Evolutionary conservation across 2,329 filamentous ascomycete genomes (phyloP), one percentile per base, ranked within the genome.

Genomic region (Coniochaeta sp.): DNA sequence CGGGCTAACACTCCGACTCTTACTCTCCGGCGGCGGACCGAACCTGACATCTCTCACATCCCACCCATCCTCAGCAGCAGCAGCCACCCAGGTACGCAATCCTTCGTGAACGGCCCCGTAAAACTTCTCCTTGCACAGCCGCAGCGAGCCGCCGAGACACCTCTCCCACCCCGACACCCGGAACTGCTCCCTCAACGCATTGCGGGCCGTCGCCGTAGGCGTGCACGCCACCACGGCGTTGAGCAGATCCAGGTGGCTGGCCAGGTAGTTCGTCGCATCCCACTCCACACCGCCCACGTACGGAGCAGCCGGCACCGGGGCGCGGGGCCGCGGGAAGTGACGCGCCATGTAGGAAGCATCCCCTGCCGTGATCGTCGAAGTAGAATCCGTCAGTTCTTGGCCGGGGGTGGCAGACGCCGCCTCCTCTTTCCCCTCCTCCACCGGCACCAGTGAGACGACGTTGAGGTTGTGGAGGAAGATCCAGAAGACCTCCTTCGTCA

Each of bases 401-500:
- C 55, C 61, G 50, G 43, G 66, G 26, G 17, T 50, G 40, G 14
- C 6, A 11, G 58, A 43, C 22, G 58, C 17, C 24, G 58, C 17
- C n/a, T 28, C 6, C 5, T 56, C 36, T 12, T 22, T 9, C 9
- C 57, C 38, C 16, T 52, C 55, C 24, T 40, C 50, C 14, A 22
- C 75, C 69, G 1, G 87, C 84, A 52, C 47, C 36, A 90, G 74
- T 24, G 91, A 82, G 40, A 98, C 83, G 54, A 97, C 88, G 68
- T 98, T 98, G 61, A 96, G 80, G 67, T 96, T 90, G 74, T 98
- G 93, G 59, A 98, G 81, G 77, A 98, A 99, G 71, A 98, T 98
- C 93, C 93, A 99, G 72, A 99, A 99, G 31, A 98, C 93, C 73
- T 99, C 93, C 73, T 97, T 97, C 47, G 93, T 96, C 56, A 98